Evolutionary conservation across 208 protist species (phyloP).

Genomic region (Leishmania braziliensis): DNA sequence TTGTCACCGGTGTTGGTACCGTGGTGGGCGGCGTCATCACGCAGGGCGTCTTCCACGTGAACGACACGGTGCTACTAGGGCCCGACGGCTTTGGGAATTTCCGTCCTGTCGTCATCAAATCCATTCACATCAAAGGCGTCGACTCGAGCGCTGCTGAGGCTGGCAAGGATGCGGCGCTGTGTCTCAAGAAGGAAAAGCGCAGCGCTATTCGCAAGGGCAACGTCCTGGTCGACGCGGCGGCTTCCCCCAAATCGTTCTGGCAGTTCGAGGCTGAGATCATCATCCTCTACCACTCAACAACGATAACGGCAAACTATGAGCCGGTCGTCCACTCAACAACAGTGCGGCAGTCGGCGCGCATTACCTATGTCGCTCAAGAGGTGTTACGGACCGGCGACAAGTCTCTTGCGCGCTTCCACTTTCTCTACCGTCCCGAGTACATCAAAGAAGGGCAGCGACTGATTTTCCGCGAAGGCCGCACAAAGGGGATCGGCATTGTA

Average conservation of each 20-base stretch:
- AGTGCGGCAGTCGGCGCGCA: slow-evolving; percentile 88
- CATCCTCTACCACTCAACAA: slow-evolving; percentile 98
- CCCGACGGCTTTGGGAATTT: slow-evolving; percentile 93
- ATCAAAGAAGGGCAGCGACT: slow-evolving; percentile 89
- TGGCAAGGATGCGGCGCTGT: slow-evolving; percentile 92
- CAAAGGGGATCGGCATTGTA: slow-evolving; percentile 93
- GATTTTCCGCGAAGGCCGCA: slow-evolving; percentile 95
- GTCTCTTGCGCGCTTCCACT: slow-evolving; percentile 94
- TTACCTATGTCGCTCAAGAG: slow-evolving; percentile 88
- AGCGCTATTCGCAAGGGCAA: slow-evolving; percentile 95
- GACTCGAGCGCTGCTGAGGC: slow-evolving; percentile 83
- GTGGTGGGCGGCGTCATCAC: slow-evolving; percentile 96
- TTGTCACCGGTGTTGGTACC: slow-evolving; percentile 94
- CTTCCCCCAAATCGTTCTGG: slow-evolving; percentile 79
- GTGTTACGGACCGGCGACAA: slow-evolving; percentile 94
- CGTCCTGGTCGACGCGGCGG: slow-evolving; percentile 72
- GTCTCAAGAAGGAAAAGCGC: slow-evolving; percentile 96
- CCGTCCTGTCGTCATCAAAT: slow-evolving; percentile 88
- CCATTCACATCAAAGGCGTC: slow-evolving; percentile 94
- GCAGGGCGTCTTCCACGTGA: slow-evolving; percentile 86
- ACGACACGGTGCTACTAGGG: slow-evolving; percentile 94
- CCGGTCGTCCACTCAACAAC: slow-evolving; percentile 96
- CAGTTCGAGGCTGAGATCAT: slow-evolving; percentile 97
- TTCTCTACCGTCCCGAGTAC: slow-evolving; percentile 95
- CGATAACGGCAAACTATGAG: slow-evolving; percentile 97